Percentiles rank a stretch among this genome's conserved stretches.
These are phyloP conservation scores for Paramecium primaurelia DNA, from an alignment of 73 alveolate genomes.

Conservation along the genomic window DNA sequence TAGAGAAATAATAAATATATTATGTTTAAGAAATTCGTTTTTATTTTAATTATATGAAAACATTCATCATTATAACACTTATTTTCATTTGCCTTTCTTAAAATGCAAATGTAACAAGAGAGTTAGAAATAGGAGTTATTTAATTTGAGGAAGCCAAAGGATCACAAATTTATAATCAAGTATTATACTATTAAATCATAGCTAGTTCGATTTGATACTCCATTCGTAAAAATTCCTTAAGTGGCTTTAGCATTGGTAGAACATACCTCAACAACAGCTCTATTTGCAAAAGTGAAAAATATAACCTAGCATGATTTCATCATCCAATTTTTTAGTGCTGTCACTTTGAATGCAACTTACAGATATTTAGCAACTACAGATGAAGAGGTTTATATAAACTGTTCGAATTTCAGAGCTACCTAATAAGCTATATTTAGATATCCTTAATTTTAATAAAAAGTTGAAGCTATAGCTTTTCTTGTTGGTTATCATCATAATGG, in stretches of 20 bases:
- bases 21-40: neutral
- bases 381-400: neutral
- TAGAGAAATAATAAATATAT: neutral
- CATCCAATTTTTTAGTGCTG: slow-evolving; percentile 6
- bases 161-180: neutral
- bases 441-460: neutral
- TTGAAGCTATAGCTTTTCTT: neutral
- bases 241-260: neutral
- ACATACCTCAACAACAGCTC: neutral
- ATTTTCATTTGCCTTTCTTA: neutral
- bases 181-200: neutral
- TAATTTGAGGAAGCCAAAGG: neutral
- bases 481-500: slow-evolving; percentile 9
- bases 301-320: slow-evolving; percentile 3
- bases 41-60: neutral
- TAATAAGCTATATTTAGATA: neutral
- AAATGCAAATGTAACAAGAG: neutral
- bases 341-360: slow-evolving; percentile 36
- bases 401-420: slow-evolving; percentile 25
- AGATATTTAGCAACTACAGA: slow-evolving; percentile 41
- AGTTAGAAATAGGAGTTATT: slow-evolving; percentile 40
- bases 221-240: neutral
- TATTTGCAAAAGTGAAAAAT: neutral
- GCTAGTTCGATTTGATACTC: slow-evolving; percentile 38
- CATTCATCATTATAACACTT: neutral